Evolutionary conservation across 192 early-diverging fungal genomes (phyloP).

Genomic region (Coemansia furcata): DNA sequence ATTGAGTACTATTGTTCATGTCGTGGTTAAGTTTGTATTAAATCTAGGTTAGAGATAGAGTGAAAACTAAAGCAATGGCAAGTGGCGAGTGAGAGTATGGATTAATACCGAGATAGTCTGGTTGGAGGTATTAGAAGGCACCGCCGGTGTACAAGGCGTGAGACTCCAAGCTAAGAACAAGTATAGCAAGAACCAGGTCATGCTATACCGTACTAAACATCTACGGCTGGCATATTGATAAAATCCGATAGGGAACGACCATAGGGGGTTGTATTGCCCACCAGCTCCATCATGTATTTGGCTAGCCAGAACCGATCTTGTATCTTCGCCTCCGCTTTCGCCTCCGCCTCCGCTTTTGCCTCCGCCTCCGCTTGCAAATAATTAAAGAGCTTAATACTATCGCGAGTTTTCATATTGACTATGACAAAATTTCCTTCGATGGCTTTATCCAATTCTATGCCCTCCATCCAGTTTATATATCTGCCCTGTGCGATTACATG

Average conservation of each 20-base stretch:
- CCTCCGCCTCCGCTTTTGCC: too few relatives aligned
- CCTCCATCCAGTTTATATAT: neutral
- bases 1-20: neutral
- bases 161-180: neutral
- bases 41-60: neutral
- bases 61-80: neutral
- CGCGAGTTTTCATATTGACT: neutral
- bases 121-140: too few relatives aligned
- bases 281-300: neutral
- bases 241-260: neutral
- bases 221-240: neutral
- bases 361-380: neutral
- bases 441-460: neutral
- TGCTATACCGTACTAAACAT: neutral
- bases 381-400: neutral
- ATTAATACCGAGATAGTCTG: neutral
- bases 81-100: neutral
- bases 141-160: neutral
- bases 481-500: neutral
- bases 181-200: neutral
- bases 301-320: neutral
- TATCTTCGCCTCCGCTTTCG: neutral
- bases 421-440: neutral
- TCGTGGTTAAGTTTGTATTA: neutral
- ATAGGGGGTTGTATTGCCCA: neutral